These are phyloP conservation scores for Fusarium begoniae DNA, from an alignment of 2,329 filamentous ascomycete genomes.

Conservation along the genomic window DNA sequence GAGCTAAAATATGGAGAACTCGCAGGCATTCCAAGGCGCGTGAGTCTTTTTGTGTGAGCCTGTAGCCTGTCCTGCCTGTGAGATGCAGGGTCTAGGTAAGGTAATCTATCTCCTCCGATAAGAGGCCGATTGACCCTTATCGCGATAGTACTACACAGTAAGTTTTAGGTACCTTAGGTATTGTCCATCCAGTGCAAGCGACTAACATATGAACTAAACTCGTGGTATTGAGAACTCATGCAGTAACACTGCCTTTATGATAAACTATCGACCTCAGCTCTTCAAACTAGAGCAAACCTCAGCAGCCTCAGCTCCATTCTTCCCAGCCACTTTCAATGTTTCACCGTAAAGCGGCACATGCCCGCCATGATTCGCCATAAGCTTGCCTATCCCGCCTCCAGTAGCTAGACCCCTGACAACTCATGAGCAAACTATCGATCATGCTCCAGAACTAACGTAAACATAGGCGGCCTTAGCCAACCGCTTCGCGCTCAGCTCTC, in stretches of 20 bases:
- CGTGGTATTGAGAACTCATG: not conserved
- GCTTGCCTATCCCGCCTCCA: not conserved
- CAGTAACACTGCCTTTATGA: not conserved
- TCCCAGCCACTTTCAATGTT: constrained; percentile 28
- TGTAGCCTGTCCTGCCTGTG: not conserved
- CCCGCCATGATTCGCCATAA: constrained; percentile 35
- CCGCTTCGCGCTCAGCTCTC: constrained; percentile 28
- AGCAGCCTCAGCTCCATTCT: not conserved
- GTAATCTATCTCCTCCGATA: constrained; percentile 1
- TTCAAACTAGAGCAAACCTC: not conserved
- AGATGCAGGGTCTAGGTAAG: constrained; percentile 7
- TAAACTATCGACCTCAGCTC: not conserved
- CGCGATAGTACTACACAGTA: not conserved
- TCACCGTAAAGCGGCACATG: constrained; percentile 36
- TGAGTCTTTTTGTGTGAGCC: constrained; percentile 15
- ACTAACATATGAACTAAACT: not conserved
- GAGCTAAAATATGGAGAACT: constrained; percentile 40
- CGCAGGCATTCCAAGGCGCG: constrained; percentile 13
- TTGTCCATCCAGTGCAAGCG: not conserved
- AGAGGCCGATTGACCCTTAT: not conserved
- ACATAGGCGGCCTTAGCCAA: constrained; percentile 21
- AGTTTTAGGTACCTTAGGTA: not conserved
- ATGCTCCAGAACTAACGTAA: constrained; percentile 15
- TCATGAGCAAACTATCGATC: constrained; percentile 33
- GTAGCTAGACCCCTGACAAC: constrained; percentile 13